Conservation (phyloP, 2,329 filamentous ascomycete species). For the Phaeosphaeriaceae sp. region DNA sequence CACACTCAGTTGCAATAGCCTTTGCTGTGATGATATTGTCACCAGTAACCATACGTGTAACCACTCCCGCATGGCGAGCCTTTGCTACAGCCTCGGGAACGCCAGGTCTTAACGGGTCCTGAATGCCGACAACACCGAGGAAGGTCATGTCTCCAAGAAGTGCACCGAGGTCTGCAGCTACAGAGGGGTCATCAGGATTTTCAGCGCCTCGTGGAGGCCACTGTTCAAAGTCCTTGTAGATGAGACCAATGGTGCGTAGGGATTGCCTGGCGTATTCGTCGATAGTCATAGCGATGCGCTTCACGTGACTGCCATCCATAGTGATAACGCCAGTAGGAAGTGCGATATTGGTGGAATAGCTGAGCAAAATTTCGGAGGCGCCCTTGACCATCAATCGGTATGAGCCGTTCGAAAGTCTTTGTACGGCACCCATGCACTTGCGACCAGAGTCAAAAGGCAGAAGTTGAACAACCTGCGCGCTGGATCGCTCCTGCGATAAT, state of each 20-base stretch:
- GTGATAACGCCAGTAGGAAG: conserved; percentile 41
- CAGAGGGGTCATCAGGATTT: conserved; percentile 65
- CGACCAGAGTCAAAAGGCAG: conserved; percentile 67
- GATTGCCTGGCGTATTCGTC: conserved; percentile 77
- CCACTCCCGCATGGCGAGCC: conserved; percentile 77
- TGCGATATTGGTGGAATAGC: conserved; percentile 55
- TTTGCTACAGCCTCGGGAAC: conserved; percentile 74
- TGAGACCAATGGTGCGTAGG: conserved; percentile 80
- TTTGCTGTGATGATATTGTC: conserved; percentile 80
- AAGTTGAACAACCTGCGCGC: conserved; percentile 63
- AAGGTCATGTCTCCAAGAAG: conserved; percentile 76
- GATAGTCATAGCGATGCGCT: conserved; percentile 60
- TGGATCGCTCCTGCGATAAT: conserved; percentile 66
- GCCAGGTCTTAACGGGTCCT: conserved; percentile 77
- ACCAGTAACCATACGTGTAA: conserved; percentile 86
- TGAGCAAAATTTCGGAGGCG: conserved; percentile 59
- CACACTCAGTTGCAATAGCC: conserved; percentile 79
- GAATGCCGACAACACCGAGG: conserved; percentile 77
- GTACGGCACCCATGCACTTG: conserved; percentile 74
- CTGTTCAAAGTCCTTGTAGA: conserved; percentile 82
- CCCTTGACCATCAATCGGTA: conserved; percentile 64
- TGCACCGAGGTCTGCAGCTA: conserved; percentile 66
- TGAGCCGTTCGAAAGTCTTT: conserved; percentile 60
- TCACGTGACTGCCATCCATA: conserved; percentile 63
- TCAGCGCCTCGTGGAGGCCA: conserved; percentile 72